phyloP scores from a whole-genome alignment of 2,329 filamentous ascomycete genomes.

The Aspergillus sp. region DNA sequence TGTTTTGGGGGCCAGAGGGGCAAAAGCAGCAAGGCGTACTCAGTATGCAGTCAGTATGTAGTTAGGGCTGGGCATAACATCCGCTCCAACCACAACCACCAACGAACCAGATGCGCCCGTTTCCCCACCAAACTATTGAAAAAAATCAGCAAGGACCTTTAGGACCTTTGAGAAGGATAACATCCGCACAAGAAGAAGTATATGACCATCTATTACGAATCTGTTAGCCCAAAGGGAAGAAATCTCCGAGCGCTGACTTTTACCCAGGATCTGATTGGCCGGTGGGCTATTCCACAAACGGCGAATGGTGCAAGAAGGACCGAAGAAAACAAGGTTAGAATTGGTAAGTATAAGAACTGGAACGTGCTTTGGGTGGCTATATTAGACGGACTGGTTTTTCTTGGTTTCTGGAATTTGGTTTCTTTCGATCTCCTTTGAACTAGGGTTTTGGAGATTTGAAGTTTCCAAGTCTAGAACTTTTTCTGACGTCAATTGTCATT shows the following conservation, averaged over 20 bases:
- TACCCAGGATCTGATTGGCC: slow-evolving; percentile 5
- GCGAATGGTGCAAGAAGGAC: background rate
- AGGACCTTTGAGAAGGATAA: background rate
- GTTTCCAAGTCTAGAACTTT: too few relatives aligned
- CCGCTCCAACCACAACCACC: background rate
- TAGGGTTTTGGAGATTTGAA: too few relatives aligned
- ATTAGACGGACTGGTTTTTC: background rate
- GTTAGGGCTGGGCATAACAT: background rate
- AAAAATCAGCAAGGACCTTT: too few relatives aligned
- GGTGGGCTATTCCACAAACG: background rate
- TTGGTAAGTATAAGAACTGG: too few relatives aligned
- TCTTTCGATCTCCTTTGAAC: too few relatives aligned
- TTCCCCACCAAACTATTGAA: too few relatives aligned
- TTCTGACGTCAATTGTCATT: background rate
- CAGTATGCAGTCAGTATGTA: too few relatives aligned
- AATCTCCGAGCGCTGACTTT: slow-evolving; percentile 4
- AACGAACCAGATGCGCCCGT: too few relatives aligned
- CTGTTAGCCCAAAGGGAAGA: background rate
- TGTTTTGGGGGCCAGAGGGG: too few relatives aligned
- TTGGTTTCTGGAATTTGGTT: too few relatives aligned
- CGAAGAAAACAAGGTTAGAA: too few relatives aligned
- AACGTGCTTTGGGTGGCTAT: background rate
- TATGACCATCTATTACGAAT: background rate
- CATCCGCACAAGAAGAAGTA: background rate
- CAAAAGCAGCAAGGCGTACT: too few relatives aligned